Percentiles rank a stretch among this genome's conserved stretches.
phyloP scores from a whole-genome alignment of 1,139 yeast genomes.

The Candida gigantensis region DNA sequence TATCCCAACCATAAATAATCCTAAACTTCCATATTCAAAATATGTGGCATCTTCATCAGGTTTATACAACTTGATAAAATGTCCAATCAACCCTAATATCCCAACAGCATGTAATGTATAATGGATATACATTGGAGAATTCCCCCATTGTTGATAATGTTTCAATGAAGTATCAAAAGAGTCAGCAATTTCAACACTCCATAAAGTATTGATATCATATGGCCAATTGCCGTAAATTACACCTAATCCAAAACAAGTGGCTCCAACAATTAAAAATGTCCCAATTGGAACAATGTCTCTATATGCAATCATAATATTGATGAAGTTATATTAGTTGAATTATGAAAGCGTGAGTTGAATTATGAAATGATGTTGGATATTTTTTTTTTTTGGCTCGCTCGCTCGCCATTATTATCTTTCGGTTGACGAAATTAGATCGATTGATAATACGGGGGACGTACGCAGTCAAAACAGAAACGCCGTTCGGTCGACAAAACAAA shows the following conservation, averaged over 20 bases:
- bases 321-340: background rate
- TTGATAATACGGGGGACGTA: too few species aligned
- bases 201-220: slow-evolving; percentile 78
- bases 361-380: background rate
- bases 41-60: slow-evolving; percentile 81
- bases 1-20: slow-evolving; percentile 66
- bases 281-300: slow-evolving; percentile 54
- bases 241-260: slow-evolving; percentile 79
- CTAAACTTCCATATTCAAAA: slow-evolving; percentile 87
- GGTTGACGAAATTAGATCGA: too few species aligned
- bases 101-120: slow-evolving; percentile 63
- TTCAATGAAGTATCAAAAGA: slow-evolving; percentile 62
- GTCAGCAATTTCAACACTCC: slow-evolving; percentile 53
- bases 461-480: too few species aligned
- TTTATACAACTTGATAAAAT: slow-evolving; percentile 76
- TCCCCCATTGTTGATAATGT: slow-evolving; percentile 76
- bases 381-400: background rate
- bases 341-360: too few species aligned
- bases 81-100: slow-evolving; percentile 67
- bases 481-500: too few species aligned
- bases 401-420: too few species aligned
- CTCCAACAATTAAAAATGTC: slow-evolving; percentile 43
- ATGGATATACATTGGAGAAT: slow-evolving; percentile 59
- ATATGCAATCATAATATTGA: slow-evolving; percentile 28
- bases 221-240: slow-evolving; percentile 77